Conservation (phyloP, 2,329 filamentous ascomycete genomes). For the Talaromyces pinophilus region DNA sequence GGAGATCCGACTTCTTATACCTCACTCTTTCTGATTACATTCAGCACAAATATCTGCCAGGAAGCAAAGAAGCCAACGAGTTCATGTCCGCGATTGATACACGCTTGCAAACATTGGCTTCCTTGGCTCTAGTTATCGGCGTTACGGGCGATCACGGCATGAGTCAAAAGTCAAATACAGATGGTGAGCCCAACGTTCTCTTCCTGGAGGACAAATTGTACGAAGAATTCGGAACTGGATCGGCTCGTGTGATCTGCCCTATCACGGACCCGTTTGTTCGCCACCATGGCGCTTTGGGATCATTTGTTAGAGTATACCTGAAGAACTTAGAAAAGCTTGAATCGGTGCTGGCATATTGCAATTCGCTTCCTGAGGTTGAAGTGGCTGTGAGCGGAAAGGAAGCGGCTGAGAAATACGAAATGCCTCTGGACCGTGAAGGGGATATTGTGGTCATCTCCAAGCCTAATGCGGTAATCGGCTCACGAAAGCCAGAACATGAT, state of each 20-base stretch:
- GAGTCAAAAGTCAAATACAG: slow-evolving; percentile 42
- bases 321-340: slow-evolving; percentile 28
- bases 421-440: slow-evolving; percentile 45
- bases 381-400: slow-evolving; percentile 34
- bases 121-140: slow-evolving; percentile 41
- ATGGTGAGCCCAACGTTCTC: slow-evolving; percentile 42
- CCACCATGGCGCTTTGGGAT: slow-evolving; percentile 48
- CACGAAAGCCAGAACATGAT: slow-evolving; percentile 39
- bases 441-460: slow-evolving; percentile 45
- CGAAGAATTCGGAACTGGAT: slow-evolving; percentile 33
- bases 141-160: slow-evolving; percentile 50
- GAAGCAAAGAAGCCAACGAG: slow-evolving; percentile 38
- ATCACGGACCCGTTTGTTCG: slow-evolving; percentile 49
- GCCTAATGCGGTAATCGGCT: slow-evolving; percentile 43
- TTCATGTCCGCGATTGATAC: slow-evolving; percentile 42
- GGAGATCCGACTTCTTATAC: slow-evolving; percentile 45
- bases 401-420: slow-evolving; percentile 39
- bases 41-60: slow-evolving; percentile 48
- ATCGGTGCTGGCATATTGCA: slow-evolving; percentile 34
- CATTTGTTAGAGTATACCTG: slow-evolving; percentile 47
- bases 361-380: slow-evolving; percentile 37
- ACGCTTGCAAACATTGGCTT: slow-evolving; percentile 35
- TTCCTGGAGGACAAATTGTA: slow-evolving; percentile 45
- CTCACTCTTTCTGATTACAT: slow-evolving; percentile 50
- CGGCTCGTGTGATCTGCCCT: slow-evolving; percentile 46